Percentiles rank a stretch among this genome's conserved stretches.
Evolutionary conservation across 345 rosid species (phyloP).

Genomic region (Draba incana): DNA sequence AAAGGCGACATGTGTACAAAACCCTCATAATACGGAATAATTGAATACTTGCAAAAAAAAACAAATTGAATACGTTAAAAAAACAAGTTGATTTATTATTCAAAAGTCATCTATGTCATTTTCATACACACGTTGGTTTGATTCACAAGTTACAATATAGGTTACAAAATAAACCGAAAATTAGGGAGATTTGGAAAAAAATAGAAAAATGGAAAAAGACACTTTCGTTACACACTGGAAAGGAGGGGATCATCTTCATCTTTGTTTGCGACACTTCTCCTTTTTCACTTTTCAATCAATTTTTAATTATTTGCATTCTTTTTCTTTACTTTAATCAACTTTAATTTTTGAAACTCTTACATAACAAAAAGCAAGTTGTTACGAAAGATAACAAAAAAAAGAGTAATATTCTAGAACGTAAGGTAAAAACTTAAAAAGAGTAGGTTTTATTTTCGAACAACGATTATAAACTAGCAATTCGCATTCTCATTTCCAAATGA

Average conservation of each 20-base stretch:
- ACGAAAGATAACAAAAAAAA: too few relatives aligned
- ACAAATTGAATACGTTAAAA: constrained; percentile 15
- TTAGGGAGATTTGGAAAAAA: constrained; percentile 12
- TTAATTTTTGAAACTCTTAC: neutral
- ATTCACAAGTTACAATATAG: constrained; percentile 1
- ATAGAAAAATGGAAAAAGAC: neutral
- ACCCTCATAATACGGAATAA: constrained; percentile 5
- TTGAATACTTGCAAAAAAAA: constrained; percentile 11
- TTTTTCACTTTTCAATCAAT: constrained; percentile 29
- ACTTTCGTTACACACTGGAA: constrained; percentile 30
- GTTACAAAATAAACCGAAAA: constrained; percentile 34
- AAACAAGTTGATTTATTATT: constrained; percentile 9
- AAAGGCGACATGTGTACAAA: neutral
- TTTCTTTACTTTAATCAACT: neutral
- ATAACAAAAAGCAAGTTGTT: too few relatives aligned
- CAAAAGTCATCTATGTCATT: constrained; percentile 31
- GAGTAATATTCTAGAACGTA: too few relatives aligned
- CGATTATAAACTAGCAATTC: too few relatives aligned
- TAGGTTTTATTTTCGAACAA: too few relatives aligned
- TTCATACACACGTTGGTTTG: constrained; percentile 29
- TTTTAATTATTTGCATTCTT: constrained; percentile 31
- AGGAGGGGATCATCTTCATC: constrained; percentile 33
- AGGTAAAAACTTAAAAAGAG: too few relatives aligned
- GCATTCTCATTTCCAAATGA: too few relatives aligned
- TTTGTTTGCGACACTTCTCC: constrained; percentile 37